Evolutionary conservation across 352 stramenopile genomes (phyloP).

Genomic region (Globisporangium viniferum): DNA sequence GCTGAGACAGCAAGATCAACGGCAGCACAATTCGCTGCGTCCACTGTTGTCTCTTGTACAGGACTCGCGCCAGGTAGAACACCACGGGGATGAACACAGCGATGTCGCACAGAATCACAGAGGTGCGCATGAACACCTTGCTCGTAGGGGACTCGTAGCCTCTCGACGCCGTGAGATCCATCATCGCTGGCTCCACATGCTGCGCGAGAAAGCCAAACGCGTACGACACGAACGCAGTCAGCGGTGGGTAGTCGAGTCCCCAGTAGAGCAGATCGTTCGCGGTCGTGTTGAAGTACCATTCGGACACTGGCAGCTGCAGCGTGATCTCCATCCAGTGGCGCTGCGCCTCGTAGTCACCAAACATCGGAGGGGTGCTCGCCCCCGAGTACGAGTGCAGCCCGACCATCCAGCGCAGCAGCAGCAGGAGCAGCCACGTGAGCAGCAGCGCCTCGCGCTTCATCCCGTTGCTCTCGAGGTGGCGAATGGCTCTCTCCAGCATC

Average conservation of each 20-base stretch:
- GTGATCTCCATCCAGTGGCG: constrained; percentile 99
- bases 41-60: constrained; percentile 51
- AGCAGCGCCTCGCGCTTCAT: constrained; percentile 37
- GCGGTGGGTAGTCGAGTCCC: constrained; percentile 97
- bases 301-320: constrained; percentile 83
- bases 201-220: constrained; percentile 75
- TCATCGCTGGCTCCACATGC: constrained; percentile 79
- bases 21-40: constrained; percentile 59
- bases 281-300: constrained; percentile 95
- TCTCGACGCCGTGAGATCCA: constrained; percentile 72
- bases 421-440: constrained; percentile 52
- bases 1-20: constrained; percentile 78
- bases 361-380: constrained; percentile 73
- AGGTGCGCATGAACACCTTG: constrained; percentile 91
- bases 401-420: constrained; percentile 76
- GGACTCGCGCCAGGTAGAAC: constrained; percentile 34
- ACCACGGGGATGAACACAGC: constrained; percentile 86
- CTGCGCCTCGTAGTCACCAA: constrained; percentile 98
- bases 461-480: constrained; percentile 54
- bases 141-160: constrained; percentile 85
- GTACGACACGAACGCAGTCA: constrained; percentile 92
- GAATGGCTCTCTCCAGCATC: constrained; percentile 41
- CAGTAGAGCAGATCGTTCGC: constrained; percentile 95
- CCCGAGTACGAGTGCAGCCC: constrained; percentile 84
- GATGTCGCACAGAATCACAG: constrained; percentile 92